Evolutionary conservation across 768 basidiomycete genomes (phyloP), one percentile per base, ranked within the genome.

Genomic region (Artomyces pyxidatus): DNA sequence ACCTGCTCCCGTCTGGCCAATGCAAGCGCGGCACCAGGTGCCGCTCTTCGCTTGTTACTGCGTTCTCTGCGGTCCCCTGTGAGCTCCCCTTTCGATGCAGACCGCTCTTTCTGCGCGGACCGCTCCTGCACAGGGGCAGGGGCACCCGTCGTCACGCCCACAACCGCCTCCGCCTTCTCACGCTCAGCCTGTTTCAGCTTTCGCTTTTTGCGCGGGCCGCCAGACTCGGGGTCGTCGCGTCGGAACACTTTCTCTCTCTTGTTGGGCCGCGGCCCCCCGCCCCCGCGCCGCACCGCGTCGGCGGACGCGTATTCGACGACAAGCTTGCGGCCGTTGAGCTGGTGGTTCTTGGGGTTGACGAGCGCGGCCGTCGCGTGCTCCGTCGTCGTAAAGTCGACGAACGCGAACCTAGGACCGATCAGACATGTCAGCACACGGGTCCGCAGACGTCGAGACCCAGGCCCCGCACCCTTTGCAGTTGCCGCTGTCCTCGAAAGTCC

Each of bases 401-500:
- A 98, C 0, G 88, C 92, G 69, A 90, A 98, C 14, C 95, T 97
- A 6, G 27, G 30, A 41, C 37, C 29, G 16, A 42, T 12, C 3
- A 21, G 14, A 23, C 21, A 25, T 27, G 28, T 41, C 27, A 23
- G 28, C 43, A 23, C 44, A 42, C n/a, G 47, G 8, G 16, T 14
- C 21, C 27, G 2, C 26, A 21, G 4, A 27, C 21, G 32, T 19
- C 14, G 16, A 10, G 26, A 44, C 27, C 4, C 16, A 22, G 29
- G 22, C n/a, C 1, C 70, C 75, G 50, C 61, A 96, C 95, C 95
- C 95, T 74, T 98, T 99, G 69, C 95, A 98, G 46, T 79, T 67
- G 8, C 95, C 96, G 42, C 81, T 88, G 65, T 99, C 95, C 63
- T 97, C 92, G 56, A 99, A 99, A 16, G 93, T 94, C 4, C 92